phyloP scores from a whole-genome alignment of 106 monocot genomes.

The Dendrobium officinale region DNA sequence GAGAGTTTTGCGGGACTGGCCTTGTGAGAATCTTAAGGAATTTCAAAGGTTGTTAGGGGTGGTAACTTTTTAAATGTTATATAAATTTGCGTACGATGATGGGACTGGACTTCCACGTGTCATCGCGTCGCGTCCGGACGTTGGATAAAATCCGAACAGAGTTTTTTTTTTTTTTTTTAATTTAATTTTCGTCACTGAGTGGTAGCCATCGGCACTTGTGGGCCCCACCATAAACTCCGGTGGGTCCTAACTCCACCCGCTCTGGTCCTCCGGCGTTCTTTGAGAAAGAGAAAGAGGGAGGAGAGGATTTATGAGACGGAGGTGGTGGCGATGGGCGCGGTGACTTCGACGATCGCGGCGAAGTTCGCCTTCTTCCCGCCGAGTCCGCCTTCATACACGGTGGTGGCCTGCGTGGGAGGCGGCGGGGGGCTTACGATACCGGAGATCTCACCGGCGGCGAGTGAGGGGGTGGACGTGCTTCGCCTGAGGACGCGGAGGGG shows the following conservation, averaged over 20 bases:
- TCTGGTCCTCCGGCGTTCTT: neutral
- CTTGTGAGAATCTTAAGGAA: too few relatives aligned
- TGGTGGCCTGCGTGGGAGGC: neutral
- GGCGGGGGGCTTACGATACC: slow-evolving; percentile 4
- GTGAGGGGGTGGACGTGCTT: slow-evolving; percentile 14
- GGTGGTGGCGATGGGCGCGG: slow-evolving; percentile 15
- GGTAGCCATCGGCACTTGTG: neutral
- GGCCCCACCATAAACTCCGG: neutral
- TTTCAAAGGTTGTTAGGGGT: too few relatives aligned
- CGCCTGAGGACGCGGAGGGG: slow-evolving; percentile 17
- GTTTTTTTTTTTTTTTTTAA: too few relatives aligned
- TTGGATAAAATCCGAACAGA: too few relatives aligned
- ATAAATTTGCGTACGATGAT: too few relatives aligned
- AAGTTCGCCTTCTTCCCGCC: slow-evolving; percentile 32
- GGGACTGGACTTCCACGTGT: too few relatives aligned
- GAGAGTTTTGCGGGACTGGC: too few relatives aligned
- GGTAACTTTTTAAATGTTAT: too few relatives aligned
- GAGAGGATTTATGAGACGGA: neutral
- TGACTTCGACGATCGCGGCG: slow-evolving; percentile 23
- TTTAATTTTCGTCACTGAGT: neutral
- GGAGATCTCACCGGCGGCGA: slow-evolving; percentile 7
- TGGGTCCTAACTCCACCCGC: neutral
- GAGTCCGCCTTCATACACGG: slow-evolving; percentile 15
- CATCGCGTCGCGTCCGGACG: too few relatives aligned
- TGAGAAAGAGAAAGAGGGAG: neutral